Percentiles rank a stretch among this genome's conserved stretches.
These are phyloP conservation scores for Lasiosphaeria hispida DNA, from an alignment of 495 filamentous ascomycete species.

Conservation along the genomic window DNA sequence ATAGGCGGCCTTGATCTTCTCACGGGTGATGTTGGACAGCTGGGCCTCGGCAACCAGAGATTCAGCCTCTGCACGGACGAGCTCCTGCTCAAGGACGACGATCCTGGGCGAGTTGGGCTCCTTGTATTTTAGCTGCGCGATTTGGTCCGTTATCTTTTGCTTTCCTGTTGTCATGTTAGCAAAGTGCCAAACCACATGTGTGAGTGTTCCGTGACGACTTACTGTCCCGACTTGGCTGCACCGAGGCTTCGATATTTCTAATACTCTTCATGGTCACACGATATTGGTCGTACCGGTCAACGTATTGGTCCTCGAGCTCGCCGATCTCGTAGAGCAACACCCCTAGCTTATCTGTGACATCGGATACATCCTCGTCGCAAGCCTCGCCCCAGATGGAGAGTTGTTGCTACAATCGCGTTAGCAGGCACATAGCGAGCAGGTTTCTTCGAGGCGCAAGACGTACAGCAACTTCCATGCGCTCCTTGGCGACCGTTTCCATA, in stretches of 20 bases:
- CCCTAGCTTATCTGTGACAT: conserved; percentile 98
- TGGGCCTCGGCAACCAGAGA: conserved; percentile 97
- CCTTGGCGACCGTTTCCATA: conserved; percentile 89
- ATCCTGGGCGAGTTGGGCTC: conserved; percentile 97
- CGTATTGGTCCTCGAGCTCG: conserved; percentile 95
- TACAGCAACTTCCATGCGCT: conserved; percentile 98
- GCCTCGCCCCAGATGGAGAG: conserved; percentile 96
- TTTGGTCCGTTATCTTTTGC: conserved; percentile 99
- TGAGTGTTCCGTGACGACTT: conserved; percentile 34
- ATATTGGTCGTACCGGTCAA: conserved; percentile 98
- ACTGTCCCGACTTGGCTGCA: conserved; percentile 97
- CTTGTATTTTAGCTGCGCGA: conserved; percentile 99
- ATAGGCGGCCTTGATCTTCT: conserved; percentile 98
- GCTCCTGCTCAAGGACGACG: conserved; percentile 95
- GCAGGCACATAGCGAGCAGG: background rate
- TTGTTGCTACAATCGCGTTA: conserved; percentile 73
- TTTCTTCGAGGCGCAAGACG: conserved; percentile 28
- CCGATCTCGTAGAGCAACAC: conserved; percentile 98
- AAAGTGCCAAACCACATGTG: too few species aligned
- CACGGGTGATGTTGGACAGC: conserved; percentile 97
- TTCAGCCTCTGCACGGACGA: conserved; percentile 96
- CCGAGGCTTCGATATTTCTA: conserved; percentile 96
- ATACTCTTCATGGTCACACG: conserved; percentile 99
- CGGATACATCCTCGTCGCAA: conserved; percentile 96
- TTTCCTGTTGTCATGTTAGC: conserved; percentile 61